phyloP scores from a whole-genome alignment of 1,284 basidiomycete genomes.

The Cutaneotrichosporon cutaneum region DNA sequence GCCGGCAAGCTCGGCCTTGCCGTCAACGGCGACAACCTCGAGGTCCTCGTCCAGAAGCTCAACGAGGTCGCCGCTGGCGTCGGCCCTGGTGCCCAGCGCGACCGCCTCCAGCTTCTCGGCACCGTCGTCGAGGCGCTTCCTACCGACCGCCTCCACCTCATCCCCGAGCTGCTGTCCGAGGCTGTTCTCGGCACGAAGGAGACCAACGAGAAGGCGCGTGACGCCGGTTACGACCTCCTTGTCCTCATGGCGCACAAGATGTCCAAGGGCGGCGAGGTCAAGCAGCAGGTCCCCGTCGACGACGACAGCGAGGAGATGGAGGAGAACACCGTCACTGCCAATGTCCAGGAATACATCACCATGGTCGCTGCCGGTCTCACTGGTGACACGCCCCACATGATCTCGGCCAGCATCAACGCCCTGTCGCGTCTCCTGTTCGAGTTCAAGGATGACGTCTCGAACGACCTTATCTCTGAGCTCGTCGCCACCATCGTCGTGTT shows the following conservation, averaged over 20 bases:
- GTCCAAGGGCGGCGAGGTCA: slow-evolving; percentile 79
- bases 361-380: slow-evolving; percentile 96
- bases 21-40: slow-evolving; percentile 57
- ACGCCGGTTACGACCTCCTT: slow-evolving; percentile 85
- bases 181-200: slow-evolving; percentile 98
- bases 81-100: slow-evolving; percentile 83
- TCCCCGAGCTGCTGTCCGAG: slow-evolving; percentile 89
- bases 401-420: slow-evolving; percentile 92
- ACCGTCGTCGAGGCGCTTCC: slow-evolving; percentile 72
- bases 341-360: slow-evolving; percentile 87
- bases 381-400: slow-evolving; percentile 94
- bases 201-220: slow-evolving; percentile 87
- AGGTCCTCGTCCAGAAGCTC: slow-evolving; percentile 62
- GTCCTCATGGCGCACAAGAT: slow-evolving; percentile 93
- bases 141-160: slow-evolving; percentile 70
- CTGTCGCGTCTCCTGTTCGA: slow-evolving; percentile 93
- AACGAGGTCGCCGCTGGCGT: slow-evolving; percentile 62
- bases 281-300: slow-evolving; percentile 64
- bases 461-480: slow-evolving; percentile 79
- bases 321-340: slow-evolving; percentile 69
- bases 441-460: slow-evolving; percentile 79
- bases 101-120: slow-evolving; percentile 76
- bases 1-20: slow-evolving; percentile 59
- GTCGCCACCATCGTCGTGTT: slow-evolving; percentile 86
- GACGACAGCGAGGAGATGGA: slow-evolving; percentile 66